These are phyloP conservation scores for Kwoniella bestiolae DNA, from an alignment of 768 basidiomycete genomes.

Conservation along the genomic window DNA sequence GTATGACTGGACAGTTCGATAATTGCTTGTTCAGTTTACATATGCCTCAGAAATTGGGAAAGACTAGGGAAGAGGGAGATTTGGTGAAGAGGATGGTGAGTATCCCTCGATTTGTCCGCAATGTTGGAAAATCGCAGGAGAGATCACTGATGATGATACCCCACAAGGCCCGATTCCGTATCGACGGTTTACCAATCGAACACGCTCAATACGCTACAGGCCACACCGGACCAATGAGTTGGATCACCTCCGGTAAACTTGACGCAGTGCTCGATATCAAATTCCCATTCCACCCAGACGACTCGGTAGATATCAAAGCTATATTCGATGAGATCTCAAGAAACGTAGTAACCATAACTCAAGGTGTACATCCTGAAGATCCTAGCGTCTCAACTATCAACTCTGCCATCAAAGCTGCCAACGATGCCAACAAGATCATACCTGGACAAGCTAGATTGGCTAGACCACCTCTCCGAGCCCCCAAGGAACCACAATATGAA, in stretches of 20 bases:
- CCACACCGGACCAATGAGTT: constrained; percentile 83
- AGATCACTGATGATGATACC: too few relatives aligned
- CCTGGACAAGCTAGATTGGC: constrained; percentile 86
- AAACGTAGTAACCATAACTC: constrained; percentile 66
- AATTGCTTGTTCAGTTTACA: constrained; percentile 94
- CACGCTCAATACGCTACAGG: constrained; percentile 85
- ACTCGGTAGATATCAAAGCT: constrained; percentile 71
- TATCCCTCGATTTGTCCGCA: neutral
- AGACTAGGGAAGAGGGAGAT: constrained; percentile 81
- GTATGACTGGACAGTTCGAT: constrained; percentile 95
- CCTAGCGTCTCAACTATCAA: constrained; percentile 27
- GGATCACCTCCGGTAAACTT: constrained; percentile 96
- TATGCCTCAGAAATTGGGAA: constrained; percentile 84
- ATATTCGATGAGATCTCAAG: constrained; percentile 89
- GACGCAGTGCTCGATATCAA: constrained; percentile 98
- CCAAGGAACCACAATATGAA: constrained; percentile 56
- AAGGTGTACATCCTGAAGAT: constrained; percentile 43
- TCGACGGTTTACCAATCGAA: constrained; percentile 95
- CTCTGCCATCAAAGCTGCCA: constrained; percentile 27
- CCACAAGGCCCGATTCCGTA: constrained; percentile 83
- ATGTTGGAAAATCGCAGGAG: too few relatives aligned
- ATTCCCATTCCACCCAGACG: constrained; percentile 82
- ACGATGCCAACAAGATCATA: constrained; percentile 63
- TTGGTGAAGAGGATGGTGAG: constrained; percentile 85
- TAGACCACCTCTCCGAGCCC: constrained; percentile 80